Conservation (phyloP, 2,329 filamentous ascomycete genomes). For the Ophiostoma sp. region DNA sequence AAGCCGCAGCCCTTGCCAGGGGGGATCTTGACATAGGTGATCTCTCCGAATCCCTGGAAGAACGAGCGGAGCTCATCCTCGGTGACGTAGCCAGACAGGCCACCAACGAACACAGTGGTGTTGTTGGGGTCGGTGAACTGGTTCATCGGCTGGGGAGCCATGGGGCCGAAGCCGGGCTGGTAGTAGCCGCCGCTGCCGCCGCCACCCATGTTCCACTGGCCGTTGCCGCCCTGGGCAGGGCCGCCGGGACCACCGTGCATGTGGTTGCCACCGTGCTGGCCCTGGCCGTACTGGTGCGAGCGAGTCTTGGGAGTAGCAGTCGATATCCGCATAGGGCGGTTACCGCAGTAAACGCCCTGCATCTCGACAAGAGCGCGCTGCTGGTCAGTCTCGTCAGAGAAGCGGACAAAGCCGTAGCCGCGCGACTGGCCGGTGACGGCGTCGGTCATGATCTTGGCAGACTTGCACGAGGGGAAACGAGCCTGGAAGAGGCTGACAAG, state of each 20-base stretch:
- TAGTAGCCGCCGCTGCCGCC: conserved; percentile 37
- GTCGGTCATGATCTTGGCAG: conserved; percentile 99
- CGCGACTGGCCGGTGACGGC: conserved; percentile 96
- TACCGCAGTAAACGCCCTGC: conserved; percentile 99
- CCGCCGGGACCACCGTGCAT: conserved; percentile 39
- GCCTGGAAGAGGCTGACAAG: conserved; percentile 95
- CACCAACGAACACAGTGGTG: conserved; percentile 97
- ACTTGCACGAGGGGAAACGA: conserved; percentile 96
- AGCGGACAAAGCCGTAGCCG: conserved; percentile 96
- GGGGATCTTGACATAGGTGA: conserved; percentile 99
- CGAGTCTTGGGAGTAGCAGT: conserved; percentile 96
- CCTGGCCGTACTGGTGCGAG: conserved; percentile 39
- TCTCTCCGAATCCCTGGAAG: conserved; percentile 99
- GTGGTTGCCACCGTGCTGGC: conserved; percentile 34
- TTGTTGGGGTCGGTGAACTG: conserved; percentile 99
- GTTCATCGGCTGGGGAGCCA: conserved; percentile 63
- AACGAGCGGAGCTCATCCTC: conserved; percentile 99
- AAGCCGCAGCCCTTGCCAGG: conserved; percentile 98
- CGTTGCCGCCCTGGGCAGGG: conserved; percentile 42
- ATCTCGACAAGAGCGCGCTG: conserved; percentile 94
- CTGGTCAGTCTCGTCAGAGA: conserved; percentile 91
- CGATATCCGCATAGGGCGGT: conserved; percentile 96
- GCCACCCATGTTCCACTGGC: conserved; percentile 36
- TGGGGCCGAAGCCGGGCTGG: conserved; percentile 33
- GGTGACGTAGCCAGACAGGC: conserved; percentile 94